A percentile compares a stretch with the other conserved stretches of the same genome.
Evolutionary conservation across 225 moss, liverwort and hornwort species (phyloP).

Genomic region (Anthoceros angustus): DNA sequence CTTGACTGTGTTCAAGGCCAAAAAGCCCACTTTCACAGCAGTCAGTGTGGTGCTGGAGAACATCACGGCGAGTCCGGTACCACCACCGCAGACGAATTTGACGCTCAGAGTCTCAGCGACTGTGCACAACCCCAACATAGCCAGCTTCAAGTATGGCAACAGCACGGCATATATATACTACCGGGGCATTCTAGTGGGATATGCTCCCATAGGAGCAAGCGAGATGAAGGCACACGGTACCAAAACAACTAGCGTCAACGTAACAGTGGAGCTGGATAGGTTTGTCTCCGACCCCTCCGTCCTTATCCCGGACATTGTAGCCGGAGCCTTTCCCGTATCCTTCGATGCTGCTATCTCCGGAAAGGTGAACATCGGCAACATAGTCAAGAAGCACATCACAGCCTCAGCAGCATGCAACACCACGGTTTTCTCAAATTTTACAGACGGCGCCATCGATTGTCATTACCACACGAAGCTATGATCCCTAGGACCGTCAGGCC

Average conservation of each 20-base stretch:
- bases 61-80: conserved; percentile 12
- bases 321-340: conserved; percentile 25
- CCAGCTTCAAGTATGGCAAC: conserved; percentile 40
- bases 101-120: conserved; percentile 24
- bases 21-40: conserved; percentile 29
- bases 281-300: conserved; percentile 18
- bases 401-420: conserved; percentile 34
- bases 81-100: conserved; percentile 16
- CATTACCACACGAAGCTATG: conserved; percentile 28
- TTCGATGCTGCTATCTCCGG: conserved; percentile 24
- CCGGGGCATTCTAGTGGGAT: conserved; percentile 23
- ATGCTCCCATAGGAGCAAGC: conserved; percentile 29
- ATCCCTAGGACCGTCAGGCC: neutral
- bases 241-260: neutral
- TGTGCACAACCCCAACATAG: conserved; percentile 39
- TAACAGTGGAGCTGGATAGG: conserved; percentile 13
- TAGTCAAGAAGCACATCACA: conserved; percentile 35
- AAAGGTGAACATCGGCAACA: conserved; percentile 25
- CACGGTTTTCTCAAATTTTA: conserved; percentile 16
- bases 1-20: conserved; percentile 40
- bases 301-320: conserved; percentile 13
- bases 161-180: conserved; percentile 35
- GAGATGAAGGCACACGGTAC: conserved; percentile 26
- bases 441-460: conserved; percentile 25
- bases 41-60: conserved; percentile 26